A percentile compares a stretch with the other conserved stretches of the same genome.
phyloP scores from a whole-genome alignment of 2,329 filamentous ascomycete genomes.

The Rhinocladiella similis region DNA sequence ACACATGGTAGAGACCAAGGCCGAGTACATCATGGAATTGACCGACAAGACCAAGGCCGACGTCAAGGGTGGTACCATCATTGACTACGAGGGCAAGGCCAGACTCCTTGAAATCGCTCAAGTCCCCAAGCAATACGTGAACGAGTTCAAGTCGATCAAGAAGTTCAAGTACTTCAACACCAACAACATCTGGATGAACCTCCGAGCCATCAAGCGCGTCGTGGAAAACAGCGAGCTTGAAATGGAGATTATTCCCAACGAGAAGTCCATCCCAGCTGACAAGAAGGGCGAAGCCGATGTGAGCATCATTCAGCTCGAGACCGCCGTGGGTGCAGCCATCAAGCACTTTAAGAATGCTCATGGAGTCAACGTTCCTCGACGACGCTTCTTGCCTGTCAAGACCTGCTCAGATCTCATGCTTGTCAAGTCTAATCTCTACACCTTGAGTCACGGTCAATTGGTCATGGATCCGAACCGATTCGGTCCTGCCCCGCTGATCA shows the following conservation, averaged over 20 bases:
- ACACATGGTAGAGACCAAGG: conserved; percentile 97
- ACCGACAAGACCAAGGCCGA: conserved; percentile 99
- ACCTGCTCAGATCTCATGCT: conserved; percentile 99
- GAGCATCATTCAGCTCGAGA: conserved; percentile 97
- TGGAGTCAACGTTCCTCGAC: conserved; percentile 96
- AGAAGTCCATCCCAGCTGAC: conserved; percentile 96
- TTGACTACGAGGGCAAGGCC: conserved; percentile 96
- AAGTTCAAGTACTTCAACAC: conserved; percentile 99
- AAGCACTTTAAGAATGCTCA: conserved; percentile 98
- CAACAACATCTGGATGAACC: conserved; percentile 99
- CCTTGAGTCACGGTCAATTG: conserved; percentile 95
- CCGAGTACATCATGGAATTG: conserved; percentile 99
- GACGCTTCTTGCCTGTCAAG: conserved; percentile 99
- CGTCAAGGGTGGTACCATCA: conserved; percentile 99
- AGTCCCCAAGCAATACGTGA: conserved; percentile 99
- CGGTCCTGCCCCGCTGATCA: conserved; percentile 95
- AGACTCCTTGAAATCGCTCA: conserved; percentile 98
- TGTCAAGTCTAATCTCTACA: conserved; percentile 99
- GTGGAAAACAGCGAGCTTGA: conserved; percentile 97
- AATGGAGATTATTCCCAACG: conserved; percentile 99
- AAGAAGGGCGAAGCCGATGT: conserved; percentile 99
- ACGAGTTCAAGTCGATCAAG: conserved; percentile 99
- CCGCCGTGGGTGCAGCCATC: conserved; percentile 95
- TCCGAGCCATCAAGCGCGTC: conserved; percentile 95
- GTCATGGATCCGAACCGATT: conserved; percentile 96